Conservation (phyloP, 2,329 filamentous ascomycete species). For the Aureobasidium pullulans region DNA sequence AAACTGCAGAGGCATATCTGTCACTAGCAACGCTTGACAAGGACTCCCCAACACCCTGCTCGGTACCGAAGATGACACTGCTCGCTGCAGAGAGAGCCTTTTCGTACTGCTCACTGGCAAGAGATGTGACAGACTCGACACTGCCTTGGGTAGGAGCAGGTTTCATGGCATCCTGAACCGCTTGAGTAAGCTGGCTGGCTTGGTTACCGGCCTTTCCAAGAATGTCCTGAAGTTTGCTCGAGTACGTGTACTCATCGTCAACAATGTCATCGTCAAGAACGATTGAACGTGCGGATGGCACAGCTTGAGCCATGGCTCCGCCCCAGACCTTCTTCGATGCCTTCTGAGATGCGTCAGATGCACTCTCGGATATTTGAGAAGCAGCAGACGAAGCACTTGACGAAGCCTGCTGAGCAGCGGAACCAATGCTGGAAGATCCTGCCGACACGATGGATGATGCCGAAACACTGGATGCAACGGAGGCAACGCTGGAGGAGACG, state of each 20-base stretch:
- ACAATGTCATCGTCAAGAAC: slow-evolving; percentile 42
- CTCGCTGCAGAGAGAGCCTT: slow-evolving; percentile 52
- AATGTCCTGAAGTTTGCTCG: slow-evolving; percentile 44
- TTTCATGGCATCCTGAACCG: slow-evolving; percentile 48
- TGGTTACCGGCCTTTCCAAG: slow-evolving; percentile 46
- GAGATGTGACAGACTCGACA: slow-evolving; percentile 44
- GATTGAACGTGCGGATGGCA: slow-evolving; percentile 41
- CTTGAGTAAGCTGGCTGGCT: slow-evolving; percentile 47
- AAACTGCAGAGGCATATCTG: slow-evolving; percentile 50
- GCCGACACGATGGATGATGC: slow-evolving; percentile 13
- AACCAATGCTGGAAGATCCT: slow-evolving; percentile 14
- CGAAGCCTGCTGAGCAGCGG: slow-evolving; percentile 16
- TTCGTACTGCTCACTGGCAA: slow-evolving; percentile 51
- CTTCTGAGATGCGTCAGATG: slow-evolving; percentile 20
- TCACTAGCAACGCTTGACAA: slow-evolving; percentile 46
- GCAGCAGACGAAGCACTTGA: slow-evolving; percentile 22
- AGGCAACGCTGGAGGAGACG: slow-evolving; percentile 20
- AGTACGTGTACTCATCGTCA: slow-evolving; percentile 39
- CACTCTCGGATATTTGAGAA: slow-evolving; percentile 26
- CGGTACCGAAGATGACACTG: slow-evolving; percentile 46
- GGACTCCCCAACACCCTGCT: slow-evolving; percentile 35
- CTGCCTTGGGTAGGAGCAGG: slow-evolving; percentile 38
- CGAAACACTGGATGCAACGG: slow-evolving; percentile 22
- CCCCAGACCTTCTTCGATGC: slow-evolving; percentile 43
- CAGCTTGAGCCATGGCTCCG: slow-evolving; percentile 45